Evolutionary conservation across 1,139 yeast genomes (phyloP).

Genomic region (Citeromyces hawaiiensis): DNA sequence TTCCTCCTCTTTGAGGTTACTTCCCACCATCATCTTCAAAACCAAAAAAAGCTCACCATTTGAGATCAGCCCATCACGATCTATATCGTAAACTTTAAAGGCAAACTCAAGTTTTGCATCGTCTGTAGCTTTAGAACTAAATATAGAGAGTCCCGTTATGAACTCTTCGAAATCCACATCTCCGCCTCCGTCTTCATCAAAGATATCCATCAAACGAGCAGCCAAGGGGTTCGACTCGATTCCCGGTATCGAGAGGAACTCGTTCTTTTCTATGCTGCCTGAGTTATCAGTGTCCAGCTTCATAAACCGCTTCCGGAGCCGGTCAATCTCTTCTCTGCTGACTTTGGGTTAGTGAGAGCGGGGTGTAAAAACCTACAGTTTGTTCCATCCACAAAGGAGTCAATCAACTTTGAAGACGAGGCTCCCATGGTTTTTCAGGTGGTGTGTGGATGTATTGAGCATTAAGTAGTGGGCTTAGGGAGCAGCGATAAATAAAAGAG

Average conservation of each 20-base stretch:
- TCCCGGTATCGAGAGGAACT: constrained; percentile 88
- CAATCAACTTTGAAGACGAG: constrained; percentile 18
- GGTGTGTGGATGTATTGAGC: not conserved
- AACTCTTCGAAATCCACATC: constrained; percentile 94
- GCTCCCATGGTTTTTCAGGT: constrained; percentile 15
- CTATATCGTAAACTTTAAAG: constrained; percentile 90
- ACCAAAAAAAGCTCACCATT: constrained; percentile 92
- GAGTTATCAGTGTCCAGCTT: constrained; percentile 87
- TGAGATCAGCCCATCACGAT: constrained; percentile 86
- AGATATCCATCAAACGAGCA: constrained; percentile 79
- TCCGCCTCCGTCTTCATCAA: constrained; percentile 89
- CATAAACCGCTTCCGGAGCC: constrained; percentile 87
- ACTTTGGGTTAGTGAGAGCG: constrained; percentile 19
- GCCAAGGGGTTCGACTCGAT: constrained; percentile 87
- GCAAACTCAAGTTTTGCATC: constrained; percentile 83
- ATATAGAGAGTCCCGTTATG: constrained; percentile 78
- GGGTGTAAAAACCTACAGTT: constrained; percentile 14
- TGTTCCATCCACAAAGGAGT: constrained; percentile 19
- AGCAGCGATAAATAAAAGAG: too few relatives aligned
- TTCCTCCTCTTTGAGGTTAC: constrained; percentile 73
- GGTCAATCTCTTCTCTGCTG: constrained; percentile 81
- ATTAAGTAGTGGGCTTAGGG: too few relatives aligned
- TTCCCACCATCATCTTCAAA: constrained; percentile 94
- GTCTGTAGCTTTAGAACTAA: constrained; percentile 77
- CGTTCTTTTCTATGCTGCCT: constrained; percentile 84